Evolutionary conservation across 2,329 filamentous ascomycete genomes (phyloP).

Genomic region (Botrytis hyacinthi): DNA sequence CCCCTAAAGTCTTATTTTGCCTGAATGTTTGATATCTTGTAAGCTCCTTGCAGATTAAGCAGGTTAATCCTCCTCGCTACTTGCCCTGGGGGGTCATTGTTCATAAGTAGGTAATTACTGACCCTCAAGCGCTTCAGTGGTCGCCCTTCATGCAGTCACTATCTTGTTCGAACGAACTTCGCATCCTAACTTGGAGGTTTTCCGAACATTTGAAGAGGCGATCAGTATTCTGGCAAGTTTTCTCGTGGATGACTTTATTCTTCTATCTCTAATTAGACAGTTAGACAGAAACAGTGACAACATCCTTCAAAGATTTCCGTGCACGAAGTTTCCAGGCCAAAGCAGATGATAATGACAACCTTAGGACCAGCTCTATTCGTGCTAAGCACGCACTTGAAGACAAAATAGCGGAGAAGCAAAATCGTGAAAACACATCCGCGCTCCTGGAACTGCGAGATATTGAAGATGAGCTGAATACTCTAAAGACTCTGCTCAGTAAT

Average conservation of each 20-base stretch:
- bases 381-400: conserved; percentile 21
- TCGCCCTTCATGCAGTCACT: not conserved
- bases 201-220: conserved; percentile 23
- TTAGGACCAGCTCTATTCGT: conserved; percentile 17
- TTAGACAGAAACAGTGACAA: conserved; percentile 23
- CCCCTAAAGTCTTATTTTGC: not conserved
- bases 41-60: not conserved
- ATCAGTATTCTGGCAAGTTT: conserved; percentile 24
- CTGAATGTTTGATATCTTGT: not conserved
- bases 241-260: not conserved
- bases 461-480: conserved; percentile 23
- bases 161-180: not conserved
- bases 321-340: conserved; percentile 19
- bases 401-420: conserved; percentile 19
- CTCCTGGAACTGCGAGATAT: conserved; percentile 22
- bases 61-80: not conserved
- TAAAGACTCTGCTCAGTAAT: conserved; percentile 8
- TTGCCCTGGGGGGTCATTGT: not conserved
- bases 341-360: conserved; percentile 11
- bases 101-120: not conserved
- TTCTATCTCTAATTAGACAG: not conserved
- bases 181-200: not conserved
- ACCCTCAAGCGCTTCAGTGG: not conserved
- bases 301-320: conserved; percentile 22
- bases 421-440: conserved; percentile 23